Percentiles rank a stretch among this genome's conserved stretches.
Evolutionary conservation across 305 asterid species (phyloP).

Genomic region (Solanum aculeatissimum): DNA sequence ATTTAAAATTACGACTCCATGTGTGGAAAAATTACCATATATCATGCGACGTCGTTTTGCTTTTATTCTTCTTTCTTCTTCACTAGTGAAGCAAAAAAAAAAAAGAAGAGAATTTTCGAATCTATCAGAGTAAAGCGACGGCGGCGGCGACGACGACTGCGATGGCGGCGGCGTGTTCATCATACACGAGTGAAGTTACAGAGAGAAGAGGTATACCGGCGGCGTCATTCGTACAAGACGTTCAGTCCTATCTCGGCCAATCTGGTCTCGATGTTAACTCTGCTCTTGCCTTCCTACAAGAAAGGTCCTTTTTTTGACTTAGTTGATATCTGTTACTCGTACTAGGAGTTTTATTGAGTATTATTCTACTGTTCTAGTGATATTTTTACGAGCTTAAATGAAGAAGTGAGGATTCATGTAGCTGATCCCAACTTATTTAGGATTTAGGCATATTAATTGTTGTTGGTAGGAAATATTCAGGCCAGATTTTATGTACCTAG

Average conservation of each 20-base stretch:
- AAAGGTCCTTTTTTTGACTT: conserved; percentile 30
- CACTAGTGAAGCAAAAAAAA: not conserved
- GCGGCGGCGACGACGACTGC: conserved; percentile 15
- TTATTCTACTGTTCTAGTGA: not conserved
- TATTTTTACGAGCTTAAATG: not conserved
- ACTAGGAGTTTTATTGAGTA: not conserved
- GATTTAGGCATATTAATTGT: not conserved
- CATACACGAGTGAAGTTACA: conserved; percentile 11
- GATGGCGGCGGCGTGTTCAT: conserved; percentile 22
- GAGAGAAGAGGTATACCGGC: conserved; percentile 96
- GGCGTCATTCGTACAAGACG: conserved; percentile 85
- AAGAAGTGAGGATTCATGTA: not conserved
- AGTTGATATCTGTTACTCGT: not conserved
- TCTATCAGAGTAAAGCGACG: not conserved
- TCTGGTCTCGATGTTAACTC: conserved; percentile 72
- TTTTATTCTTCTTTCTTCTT: not conserved
- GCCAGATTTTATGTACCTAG: not conserved
- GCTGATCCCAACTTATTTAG: not conserved
- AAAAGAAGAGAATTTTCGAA: too few species aligned
- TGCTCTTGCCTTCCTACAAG: conserved; percentile 82
- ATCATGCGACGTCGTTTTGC: not conserved
- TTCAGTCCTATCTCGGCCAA: conserved; percentile 67
- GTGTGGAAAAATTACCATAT: not conserved
- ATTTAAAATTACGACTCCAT: not conserved
- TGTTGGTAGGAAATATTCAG: not conserved